Conservation (phyloP, 176 grass and related monocot genomes). For the Oropetium thomaeum region DNA sequence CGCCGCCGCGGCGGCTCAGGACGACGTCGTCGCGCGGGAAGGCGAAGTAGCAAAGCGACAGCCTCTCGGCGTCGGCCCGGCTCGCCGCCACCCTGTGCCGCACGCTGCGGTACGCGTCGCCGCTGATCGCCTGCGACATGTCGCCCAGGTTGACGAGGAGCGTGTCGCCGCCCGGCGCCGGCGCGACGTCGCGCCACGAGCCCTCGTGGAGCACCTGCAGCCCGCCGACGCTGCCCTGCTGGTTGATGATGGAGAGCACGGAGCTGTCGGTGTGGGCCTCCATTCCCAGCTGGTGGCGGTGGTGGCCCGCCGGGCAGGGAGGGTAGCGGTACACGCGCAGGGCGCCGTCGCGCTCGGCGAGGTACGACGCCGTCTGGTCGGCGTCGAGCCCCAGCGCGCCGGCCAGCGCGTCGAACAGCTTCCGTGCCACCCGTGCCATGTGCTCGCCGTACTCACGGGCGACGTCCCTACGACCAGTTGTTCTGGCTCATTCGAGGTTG, state of each 20-base stretch:
- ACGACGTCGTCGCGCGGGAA: slow-evolving; percentile 56
- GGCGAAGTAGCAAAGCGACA: slow-evolving; percentile 75
- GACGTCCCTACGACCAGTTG: background rate
- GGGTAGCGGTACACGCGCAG: slow-evolving; percentile 83
- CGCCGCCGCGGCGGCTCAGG: background rate
- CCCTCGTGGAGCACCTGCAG: slow-evolving; percentile 53
- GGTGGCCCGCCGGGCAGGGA: background rate
- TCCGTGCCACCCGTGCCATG: slow-evolving; percentile 64
- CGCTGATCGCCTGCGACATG: slow-evolving; percentile 65
- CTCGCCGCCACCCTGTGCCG: slow-evolving; percentile 68
- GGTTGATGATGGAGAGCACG: slow-evolving; percentile 61
- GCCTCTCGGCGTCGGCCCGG: slow-evolving; percentile 29
- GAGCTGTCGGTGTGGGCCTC: slow-evolving; percentile 87
- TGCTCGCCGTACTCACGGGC: slow-evolving; percentile 56
- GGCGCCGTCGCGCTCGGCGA: slow-evolving; percentile 49
- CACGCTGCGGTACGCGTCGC: slow-evolving; percentile 48
- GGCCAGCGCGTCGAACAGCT: slow-evolving; percentile 53
- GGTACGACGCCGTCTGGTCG: slow-evolving; percentile 30
- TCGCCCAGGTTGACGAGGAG: slow-evolving; percentile 76
- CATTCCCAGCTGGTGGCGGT: slow-evolving; percentile 49
- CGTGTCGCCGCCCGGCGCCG: background rate
- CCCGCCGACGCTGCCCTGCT: slow-evolving; percentile 49
- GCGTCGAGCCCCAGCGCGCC: slow-evolving; percentile 32
- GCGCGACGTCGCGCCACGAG: slow-evolving; percentile 40
- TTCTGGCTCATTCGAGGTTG: no score